Evolutionary conservation across 225 moss, liverwort and hornwort species (phyloP).

Genomic region (Sphagnum tenellum): DNA sequence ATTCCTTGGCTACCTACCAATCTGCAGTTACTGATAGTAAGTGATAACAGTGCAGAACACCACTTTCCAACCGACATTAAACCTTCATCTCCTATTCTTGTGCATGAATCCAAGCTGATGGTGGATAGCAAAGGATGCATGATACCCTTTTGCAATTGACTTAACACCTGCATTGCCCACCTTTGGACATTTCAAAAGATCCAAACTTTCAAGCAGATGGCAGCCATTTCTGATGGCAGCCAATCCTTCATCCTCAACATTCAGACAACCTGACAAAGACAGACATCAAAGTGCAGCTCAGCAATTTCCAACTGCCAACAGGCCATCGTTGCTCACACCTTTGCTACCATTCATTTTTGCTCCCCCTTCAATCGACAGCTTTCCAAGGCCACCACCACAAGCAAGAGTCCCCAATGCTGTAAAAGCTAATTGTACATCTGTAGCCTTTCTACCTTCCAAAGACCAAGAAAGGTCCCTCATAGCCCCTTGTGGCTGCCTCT

Average conservation of each 20-base stretch:
- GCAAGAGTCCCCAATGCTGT: conserved; percentile 62
- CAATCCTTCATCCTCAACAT: conserved; percentile 56
- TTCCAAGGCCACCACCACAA: conserved; percentile 55
- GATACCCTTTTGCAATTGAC: conserved; percentile 53
- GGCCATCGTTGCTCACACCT: conserved; percentile 53
- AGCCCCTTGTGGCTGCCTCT: conserved; percentile 62
- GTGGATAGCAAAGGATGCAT: conserved; percentile 36
- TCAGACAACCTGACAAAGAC: conserved; percentile 52
- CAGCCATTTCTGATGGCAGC: conserved; percentile 56
- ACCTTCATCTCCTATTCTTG: conserved; percentile 40
- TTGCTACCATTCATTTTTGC: conserved; percentile 16
- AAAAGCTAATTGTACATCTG: conserved; percentile 51
- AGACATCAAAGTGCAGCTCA: conserved; percentile 68
- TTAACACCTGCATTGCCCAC: conserved; percentile 49
- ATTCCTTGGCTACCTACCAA: conserved; percentile 57
- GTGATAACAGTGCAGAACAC: conserved; percentile 27
- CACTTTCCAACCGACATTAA: conserved; percentile 36
- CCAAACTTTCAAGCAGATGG: conserved; percentile 54
- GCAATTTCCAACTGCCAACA: conserved; percentile 61
- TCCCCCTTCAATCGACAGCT: conserved; percentile 35
- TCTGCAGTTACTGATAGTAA: conserved; percentile 46
- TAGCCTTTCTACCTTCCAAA: conserved; percentile 59
- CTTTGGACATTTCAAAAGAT: conserved; percentile 49
- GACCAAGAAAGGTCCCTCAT: conserved; percentile 53
- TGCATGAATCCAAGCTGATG: conserved; percentile 48